Percentiles rank a stretch among this genome's conserved stretches.
Conservation (phyloP, 2,329 filamentous ascomycete genomes). For the Purpureocillium takamizusanense region DNA sequence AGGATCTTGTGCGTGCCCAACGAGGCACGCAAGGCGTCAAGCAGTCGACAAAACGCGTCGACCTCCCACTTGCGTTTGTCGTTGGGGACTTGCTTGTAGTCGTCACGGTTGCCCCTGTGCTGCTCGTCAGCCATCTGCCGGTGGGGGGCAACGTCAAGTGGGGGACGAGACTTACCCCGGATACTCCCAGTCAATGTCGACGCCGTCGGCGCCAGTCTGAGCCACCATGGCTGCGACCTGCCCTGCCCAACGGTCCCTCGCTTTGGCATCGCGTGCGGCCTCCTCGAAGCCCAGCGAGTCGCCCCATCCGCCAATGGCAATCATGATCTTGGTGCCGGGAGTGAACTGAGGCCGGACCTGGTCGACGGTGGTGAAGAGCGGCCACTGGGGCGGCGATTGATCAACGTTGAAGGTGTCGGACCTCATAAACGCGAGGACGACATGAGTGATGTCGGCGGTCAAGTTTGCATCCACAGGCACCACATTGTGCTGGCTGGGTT, state of each 20-base stretch:
- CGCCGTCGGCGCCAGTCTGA: constrained; percentile 54
- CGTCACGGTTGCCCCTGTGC: constrained; percentile 54
- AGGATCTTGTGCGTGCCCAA: constrained; percentile 50
- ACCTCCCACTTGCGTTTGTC: constrained; percentile 51
- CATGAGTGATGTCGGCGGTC: constrained; percentile 41
- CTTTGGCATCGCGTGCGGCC: constrained; percentile 41
- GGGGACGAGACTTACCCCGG: constrained; percentile 28
- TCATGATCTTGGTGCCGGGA: constrained; percentile 49
- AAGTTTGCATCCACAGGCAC: constrained; percentile 25
- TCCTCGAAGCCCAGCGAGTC: constrained; percentile 54
- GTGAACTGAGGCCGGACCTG: constrained; percentile 39
- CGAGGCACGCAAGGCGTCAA: constrained; percentile 46
- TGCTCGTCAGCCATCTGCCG: not conserved
- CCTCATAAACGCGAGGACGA: constrained; percentile 49
- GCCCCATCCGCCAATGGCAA: constrained; percentile 70
- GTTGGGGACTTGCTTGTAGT: constrained; percentile 60
- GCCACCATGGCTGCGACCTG: constrained; percentile 57
- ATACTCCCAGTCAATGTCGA: constrained; percentile 59
- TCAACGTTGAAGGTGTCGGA: constrained; percentile 42
- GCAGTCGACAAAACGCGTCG: constrained; percentile 50
- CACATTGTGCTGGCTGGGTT: constrained; percentile 36
- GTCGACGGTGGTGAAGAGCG: constrained; percentile 43
- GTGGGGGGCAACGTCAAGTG: not conserved
- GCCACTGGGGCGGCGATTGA: constrained; percentile 27
- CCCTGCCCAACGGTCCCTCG: constrained; percentile 49